Percentiles rank a stretch among this genome's conserved stretches.
These are phyloP conservation scores for Spathaspora sp. DNA, from an alignment of 805 yeast genomes.

Conservation along the genomic window DNA sequence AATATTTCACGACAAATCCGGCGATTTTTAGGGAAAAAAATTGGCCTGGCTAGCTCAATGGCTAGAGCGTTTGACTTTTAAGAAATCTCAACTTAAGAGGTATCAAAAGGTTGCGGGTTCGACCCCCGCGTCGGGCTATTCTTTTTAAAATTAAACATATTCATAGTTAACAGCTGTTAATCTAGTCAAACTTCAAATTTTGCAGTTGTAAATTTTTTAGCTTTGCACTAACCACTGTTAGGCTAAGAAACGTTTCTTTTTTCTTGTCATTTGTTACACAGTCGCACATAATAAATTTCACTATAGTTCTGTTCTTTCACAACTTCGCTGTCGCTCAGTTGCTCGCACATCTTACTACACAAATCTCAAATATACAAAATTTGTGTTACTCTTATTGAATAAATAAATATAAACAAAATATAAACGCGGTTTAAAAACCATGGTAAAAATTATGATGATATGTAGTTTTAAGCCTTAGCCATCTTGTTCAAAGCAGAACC, in stretches of 20 bases:
- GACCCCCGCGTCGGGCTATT: slow-evolving; percentile 7
- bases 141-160: not conserved
- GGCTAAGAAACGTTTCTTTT: not conserved
- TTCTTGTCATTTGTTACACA: not conserved
- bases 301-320: too few relatives aligned
- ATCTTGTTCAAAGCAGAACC: slow-evolving; percentile 99
- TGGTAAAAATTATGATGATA: not conserved
- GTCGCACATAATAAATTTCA: too few relatives aligned
- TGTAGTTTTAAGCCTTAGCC: slow-evolving; percentile 36
- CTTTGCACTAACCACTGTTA: too few relatives aligned
- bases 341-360: not conserved
- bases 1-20: not conserved
- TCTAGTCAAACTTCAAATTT: too few relatives aligned
- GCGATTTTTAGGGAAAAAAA: not conserved
- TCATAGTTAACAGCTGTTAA: too few relatives aligned
- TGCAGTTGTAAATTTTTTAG: too few relatives aligned
- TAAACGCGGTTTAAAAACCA: too few relatives aligned
- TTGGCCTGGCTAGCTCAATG: slow-evolving; percentile 30
- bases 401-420: not conserved
- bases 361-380: not conserved
- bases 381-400: not conserved
- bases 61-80: slow-evolving; percentile 28
- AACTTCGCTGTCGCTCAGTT: too few relatives aligned
- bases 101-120: slow-evolving; percentile 26
- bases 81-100: slow-evolving; percentile 5